These are phyloP conservation scores for Jackrogersella minutella DNA, from an alignment of 495 filamentous ascomycete species.

Conservation along the genomic window DNA sequence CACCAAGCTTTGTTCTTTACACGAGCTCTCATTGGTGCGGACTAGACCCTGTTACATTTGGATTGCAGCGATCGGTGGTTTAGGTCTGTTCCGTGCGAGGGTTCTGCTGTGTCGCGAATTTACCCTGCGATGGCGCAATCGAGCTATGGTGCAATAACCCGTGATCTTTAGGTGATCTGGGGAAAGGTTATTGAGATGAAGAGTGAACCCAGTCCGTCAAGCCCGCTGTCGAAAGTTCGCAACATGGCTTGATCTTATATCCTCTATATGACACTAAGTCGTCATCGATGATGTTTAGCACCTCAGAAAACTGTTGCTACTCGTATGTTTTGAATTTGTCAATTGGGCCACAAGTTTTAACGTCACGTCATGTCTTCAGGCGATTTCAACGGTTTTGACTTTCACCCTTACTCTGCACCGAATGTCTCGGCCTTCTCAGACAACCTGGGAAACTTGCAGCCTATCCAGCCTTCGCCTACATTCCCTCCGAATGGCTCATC, in stretches of 20 bases:
- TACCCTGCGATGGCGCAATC: constrained; percentile 47
- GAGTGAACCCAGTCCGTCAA: constrained; percentile 33
- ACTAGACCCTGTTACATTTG: constrained; percentile 29
- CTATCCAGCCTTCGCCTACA: constrained; percentile 56
- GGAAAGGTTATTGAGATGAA: constrained; percentile 29
- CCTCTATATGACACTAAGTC: constrained; percentile 36
- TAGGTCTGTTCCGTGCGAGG: constrained; percentile 24
- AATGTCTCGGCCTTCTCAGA: constrained; percentile 56
- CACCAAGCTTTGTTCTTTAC: constrained; percentile 15
- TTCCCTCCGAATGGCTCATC: constrained; percentile 50
- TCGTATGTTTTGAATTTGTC: constrained; percentile 33
- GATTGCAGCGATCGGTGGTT: constrained; percentile 39
- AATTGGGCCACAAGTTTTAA: constrained; percentile 39
- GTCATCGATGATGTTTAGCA: constrained; percentile 43
- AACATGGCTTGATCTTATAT: constrained; percentile 37
- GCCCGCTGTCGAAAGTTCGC: constrained; percentile 35
- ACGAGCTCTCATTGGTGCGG: constrained; percentile 33
- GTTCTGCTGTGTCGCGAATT: constrained; percentile 31
- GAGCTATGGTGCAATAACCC: constrained; percentile 48
- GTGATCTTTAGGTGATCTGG: constrained; percentile 49
- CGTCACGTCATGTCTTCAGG: constrained; percentile 57
- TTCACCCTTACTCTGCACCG: constrained; percentile 56
- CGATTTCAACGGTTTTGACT: constrained; percentile 59
- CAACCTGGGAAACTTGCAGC: constrained; percentile 53
- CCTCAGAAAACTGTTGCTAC: constrained; percentile 34